phyloP scores from a whole-genome alignment of 148 eudicot species.

The Polygonum aviculare region DNA sequence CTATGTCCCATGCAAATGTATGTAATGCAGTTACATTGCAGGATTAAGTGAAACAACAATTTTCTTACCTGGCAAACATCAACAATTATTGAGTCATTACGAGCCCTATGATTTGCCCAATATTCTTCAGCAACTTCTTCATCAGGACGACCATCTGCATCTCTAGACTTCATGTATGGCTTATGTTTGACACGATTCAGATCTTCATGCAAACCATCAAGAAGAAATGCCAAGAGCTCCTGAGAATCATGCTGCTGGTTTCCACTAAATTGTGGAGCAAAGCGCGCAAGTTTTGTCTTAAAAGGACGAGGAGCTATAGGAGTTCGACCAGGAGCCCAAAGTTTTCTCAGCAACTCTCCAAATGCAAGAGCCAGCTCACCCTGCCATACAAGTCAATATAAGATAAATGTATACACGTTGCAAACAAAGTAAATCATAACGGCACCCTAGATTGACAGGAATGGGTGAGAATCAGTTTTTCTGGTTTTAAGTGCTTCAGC shows the following conservation, averaged over 20 bases:
- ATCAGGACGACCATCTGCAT: constrained; percentile 91
- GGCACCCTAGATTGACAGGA: background rate
- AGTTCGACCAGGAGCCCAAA: constrained; percentile 91
- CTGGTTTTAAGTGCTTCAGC: background rate
- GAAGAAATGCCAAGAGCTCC: constrained; percentile 94
- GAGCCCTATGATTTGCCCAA: constrained; percentile 93
- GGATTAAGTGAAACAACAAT: background rate
- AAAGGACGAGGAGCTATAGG: constrained; percentile 85
- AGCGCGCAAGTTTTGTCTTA: constrained; percentile 84
- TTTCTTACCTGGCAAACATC: constrained; percentile 93
- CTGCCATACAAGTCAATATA: constrained; percentile 22
- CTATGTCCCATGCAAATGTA: background rate
- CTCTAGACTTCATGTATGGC: constrained; percentile 75
- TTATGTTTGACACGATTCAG: constrained; percentile 92
- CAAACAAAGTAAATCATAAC: background rate
- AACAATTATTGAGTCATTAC: constrained; percentile 97
- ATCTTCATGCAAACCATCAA: constrained; percentile 99
- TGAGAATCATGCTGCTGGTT: constrained; percentile 96
- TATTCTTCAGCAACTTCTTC: constrained; percentile 97
- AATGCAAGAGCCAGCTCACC: constrained; percentile 95
- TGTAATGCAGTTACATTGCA: background rate
- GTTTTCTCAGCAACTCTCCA: constrained; percentile 86
- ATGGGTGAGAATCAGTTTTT: background rate
- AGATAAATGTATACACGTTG: background rate
- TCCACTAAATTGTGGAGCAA: constrained; percentile 96